Evolutionary conservation across 345 rosid species (phyloP), one percentile per base, ranked within the genome.

Genomic region (Physaria fendleri): DNA sequence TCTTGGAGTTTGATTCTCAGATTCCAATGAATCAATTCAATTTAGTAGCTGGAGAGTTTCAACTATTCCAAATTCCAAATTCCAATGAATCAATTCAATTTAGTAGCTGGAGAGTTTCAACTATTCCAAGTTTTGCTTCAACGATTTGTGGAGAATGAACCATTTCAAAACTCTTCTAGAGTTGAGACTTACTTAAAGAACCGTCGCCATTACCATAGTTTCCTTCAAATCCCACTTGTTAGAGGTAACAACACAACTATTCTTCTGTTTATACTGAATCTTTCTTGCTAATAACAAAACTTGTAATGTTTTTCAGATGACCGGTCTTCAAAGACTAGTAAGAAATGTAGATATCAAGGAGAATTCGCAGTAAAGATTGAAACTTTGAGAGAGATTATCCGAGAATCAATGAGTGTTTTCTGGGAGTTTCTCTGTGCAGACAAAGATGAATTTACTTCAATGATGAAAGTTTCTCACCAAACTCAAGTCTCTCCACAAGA

Each of bases 51-150:
- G 81, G 79, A 34, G 95, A 83, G 44, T 81, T 87, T 43, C 97
- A 93, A 61, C 77, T 82, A 34, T 90, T 87, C 37, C 95, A 87
- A 76, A 97, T 93, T 33, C n/a, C n/a, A n/a, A n/a, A n/a, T n/a
- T n/a, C n/a, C n/a, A n/a, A n/a, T n/a, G n/a, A n/a, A 64, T 23
- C 85, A 67, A 39, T 89, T 80, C 66, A 89, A 82, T 59, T 76
- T 81, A 66, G 81, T 87, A 24, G 90, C 94, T 0, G 81, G 79
- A 34, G 95, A 83, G 44, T 81, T 87, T 43, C 97, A 93, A 61
- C 77, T 82, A 34, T 90, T 87, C 37, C 95, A 87, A 76, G 99
- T 93, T 33, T 73, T 89, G 28, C 16, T 87, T 47, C 94, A 77
- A 49, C 75, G 96, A 45, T 89, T 83, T 53, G 52, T 87, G 23